Evolutionary conservation across 2,329 filamentous ascomycete genomes (phyloP), one percentile per base, ranked within the genome.

Genomic region (Exutisphaerella laricina): DNA sequence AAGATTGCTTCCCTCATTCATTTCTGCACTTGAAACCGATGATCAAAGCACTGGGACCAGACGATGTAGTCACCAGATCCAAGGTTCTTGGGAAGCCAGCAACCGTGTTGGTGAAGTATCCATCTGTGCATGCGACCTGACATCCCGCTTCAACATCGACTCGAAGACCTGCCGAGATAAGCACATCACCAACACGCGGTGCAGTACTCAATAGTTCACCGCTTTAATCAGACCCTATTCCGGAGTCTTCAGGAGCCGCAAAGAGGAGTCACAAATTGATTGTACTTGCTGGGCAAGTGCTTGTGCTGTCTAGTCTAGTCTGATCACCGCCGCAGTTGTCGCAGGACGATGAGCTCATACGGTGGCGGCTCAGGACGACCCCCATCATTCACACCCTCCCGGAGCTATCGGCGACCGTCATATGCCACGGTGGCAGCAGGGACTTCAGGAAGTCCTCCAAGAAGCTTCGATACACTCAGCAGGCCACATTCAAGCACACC

Each of bases 351-450:
- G 41, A 44, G 41, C 41, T 22, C 29, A 9, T 20, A 30, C 37
- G 13, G 33, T 17, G 31, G 31, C 10, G 20, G 6, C 6, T 7
- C 6, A 7, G 23, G 23, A 26, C 6, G 20, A 5, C 33, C 33
- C 14, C 33, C 33, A 4, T 23, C 33, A 21, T 35, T 35, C 33
- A 35, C 33, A 22, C 33, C 33, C 3, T 35, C 33, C 14, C 16
- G n/a, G 18, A 35, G 33, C 33, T 35, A 39, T 29, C 29, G 34
- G 16, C 20, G 41, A 7, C 35, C 41, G 10, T 44, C 41, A 7
- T 44, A 44, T 29, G 41, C 41, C 13, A 39, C 29, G 4, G 41
- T 44, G 28, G 41, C 41, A 12, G 35, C 41, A 8, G 41, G 41
- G 16, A 28, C 33, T 5, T 20, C 33, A 5, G 14, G 6, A 2